phyloP scores from a whole-genome alignment of 495 filamentous ascomycete species.

The Neurospora sp. region DNA sequence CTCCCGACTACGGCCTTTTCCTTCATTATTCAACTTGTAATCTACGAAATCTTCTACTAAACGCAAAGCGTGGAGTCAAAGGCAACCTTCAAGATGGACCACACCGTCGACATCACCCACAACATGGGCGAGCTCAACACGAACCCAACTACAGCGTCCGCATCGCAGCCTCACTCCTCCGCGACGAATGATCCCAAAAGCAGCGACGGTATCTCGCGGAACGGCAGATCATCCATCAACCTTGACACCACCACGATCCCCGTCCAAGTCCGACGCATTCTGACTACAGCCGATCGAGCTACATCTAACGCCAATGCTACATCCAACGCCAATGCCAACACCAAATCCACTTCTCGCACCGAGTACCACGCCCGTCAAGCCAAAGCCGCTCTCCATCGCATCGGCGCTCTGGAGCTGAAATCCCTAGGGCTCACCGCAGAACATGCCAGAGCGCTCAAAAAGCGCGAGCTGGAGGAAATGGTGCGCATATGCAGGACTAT shows the following conservation, averaged over 20 bases:
- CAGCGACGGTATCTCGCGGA: neutral
- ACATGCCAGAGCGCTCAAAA: neutral
- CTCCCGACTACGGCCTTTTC: neutral
- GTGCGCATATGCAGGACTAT: neutral
- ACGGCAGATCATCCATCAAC: neutral
- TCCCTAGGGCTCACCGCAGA: neutral
- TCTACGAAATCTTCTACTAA: neutral
- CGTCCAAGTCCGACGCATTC: neutral
- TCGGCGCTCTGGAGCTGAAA: neutral
- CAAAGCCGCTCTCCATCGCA: neutral
- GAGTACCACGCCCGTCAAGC: neutral
- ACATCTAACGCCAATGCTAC: neutral
- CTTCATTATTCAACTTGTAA: neutral
- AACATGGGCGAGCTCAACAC: neutral
- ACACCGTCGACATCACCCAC: neutral
- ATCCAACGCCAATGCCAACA: neutral
- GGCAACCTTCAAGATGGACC: neutral
- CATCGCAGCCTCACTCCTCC: neutral
- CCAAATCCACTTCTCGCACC: neutral
- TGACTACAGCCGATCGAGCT: neutral
- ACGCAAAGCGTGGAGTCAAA: neutral
- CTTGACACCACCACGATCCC: neutral
- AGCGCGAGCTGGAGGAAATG: neutral
- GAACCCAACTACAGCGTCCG: neutral
- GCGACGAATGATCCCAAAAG: neutral